Evolutionary conservation across 768 basidiomycete species (phyloP).

Genomic region (Leccinum uliginosum): DNA sequence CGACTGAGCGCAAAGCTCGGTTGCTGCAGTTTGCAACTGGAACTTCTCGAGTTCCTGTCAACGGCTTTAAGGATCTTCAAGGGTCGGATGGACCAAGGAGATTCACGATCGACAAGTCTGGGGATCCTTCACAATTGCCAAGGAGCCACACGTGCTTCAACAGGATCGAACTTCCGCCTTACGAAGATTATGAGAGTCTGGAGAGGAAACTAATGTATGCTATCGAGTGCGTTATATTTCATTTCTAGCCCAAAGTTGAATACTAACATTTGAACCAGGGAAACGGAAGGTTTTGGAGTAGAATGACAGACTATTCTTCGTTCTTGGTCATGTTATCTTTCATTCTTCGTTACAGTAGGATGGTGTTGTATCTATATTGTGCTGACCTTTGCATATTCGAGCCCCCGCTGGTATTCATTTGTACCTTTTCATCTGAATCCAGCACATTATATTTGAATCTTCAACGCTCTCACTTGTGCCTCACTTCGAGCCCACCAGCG

Average conservation of each 20-base stretch:
- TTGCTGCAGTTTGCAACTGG: slow-evolving; percentile 87
- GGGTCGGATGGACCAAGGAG: slow-evolving; percentile 88
- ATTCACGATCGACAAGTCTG: slow-evolving; percentile 94
- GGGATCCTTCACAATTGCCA: slow-evolving; percentile 82
- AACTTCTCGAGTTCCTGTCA: slow-evolving; percentile 81
- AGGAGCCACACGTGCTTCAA: slow-evolving; percentile 96
- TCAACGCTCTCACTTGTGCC: background rate
- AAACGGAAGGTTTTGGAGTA: slow-evolving; percentile 74
- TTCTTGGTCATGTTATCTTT: slow-evolving; percentile 6
- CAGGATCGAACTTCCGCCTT: slow-evolving; percentile 81
- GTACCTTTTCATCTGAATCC: background rate
- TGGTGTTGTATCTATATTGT: slow-evolving; percentile 15
- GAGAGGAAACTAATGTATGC: slow-evolving; percentile 84
- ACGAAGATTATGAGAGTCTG: slow-evolving; percentile 81
- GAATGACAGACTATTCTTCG: slow-evolving; percentile 35
- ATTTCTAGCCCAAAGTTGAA: background rate
- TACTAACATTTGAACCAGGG: slow-evolving; percentile 38
- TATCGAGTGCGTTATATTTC: slow-evolving; percentile 57
- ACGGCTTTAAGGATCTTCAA: slow-evolving; percentile 93
- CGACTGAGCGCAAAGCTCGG: slow-evolving; percentile 82
- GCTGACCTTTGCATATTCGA: slow-evolving; percentile 2
- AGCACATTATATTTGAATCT: background rate
- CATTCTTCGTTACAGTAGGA: background rate
- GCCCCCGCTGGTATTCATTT: background rate
- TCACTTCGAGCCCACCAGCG: background rate